Conservation (phyloP, 1,284 basidiomycete genomes). For the Ceratobasidium sp. region DNA sequence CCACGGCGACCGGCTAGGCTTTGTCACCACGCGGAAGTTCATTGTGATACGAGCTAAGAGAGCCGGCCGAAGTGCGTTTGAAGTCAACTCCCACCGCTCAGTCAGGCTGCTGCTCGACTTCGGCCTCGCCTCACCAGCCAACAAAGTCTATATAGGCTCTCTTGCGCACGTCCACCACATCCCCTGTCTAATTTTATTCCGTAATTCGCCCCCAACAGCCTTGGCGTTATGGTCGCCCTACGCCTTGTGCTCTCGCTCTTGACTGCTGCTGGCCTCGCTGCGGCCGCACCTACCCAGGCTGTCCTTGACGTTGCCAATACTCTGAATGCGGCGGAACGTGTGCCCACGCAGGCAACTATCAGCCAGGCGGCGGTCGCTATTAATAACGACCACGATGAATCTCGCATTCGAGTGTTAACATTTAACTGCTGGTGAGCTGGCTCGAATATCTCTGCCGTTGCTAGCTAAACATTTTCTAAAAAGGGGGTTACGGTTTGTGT, state of each 20-base stretch:
- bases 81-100: constrained; percentile 15
- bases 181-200: constrained; percentile 11
- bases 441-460: not conserved
- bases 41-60: not conserved
- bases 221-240: constrained; percentile 22
- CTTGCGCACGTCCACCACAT: not conserved
- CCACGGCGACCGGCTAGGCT: constrained; percentile 12
- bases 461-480: constrained; percentile 16
- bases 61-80: no score
- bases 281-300: constrained; percentile 24
- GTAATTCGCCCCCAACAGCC: constrained; percentile 22
- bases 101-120: not conserved
- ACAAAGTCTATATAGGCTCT: constrained; percentile 31
- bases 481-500: constrained; percentile 91
- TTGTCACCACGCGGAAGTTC: constrained; percentile 20
- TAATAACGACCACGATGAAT: constrained; percentile 8
- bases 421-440: constrained; percentile 81
- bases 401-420: constrained; percentile 68
- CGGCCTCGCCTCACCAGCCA: constrained; percentile 19
- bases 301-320: constrained; percentile 6
- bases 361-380: not conserved
- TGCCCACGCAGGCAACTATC: constrained; percentile 15
- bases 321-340: not conserved
- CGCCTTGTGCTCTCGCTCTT: constrained; percentile 25
- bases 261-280: not conserved